Base-by-base conservation (phyloP, 441 rosid species). In the Croton setiger region DNA sequence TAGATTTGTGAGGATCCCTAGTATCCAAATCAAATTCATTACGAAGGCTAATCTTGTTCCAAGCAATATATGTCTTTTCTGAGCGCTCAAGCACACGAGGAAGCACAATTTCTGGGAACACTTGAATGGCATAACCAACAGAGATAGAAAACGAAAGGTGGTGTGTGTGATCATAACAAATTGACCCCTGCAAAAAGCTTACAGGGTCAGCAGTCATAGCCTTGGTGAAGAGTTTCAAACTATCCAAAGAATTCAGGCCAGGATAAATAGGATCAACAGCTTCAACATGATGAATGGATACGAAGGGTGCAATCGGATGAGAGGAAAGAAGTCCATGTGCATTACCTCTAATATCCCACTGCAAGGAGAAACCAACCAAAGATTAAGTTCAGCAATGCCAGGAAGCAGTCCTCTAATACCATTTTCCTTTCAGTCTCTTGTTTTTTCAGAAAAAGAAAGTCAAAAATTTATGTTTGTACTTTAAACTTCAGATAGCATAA, bases 301-400 rank as follows among this genome's bases (percentile, higher is more conserved):
- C 73, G 73, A 93, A 91, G 36, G 98, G 98, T 0, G 91, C 91
- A 14, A 91, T 75, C 0, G 97, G 96, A 62, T 93, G 98, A 12
- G 96, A 63, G 0, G 94, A 81, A 68, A 93, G 78, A 58, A 93
- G 81, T 41, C 98, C 97, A 44, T 81, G 85, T 7, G 94, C 93
- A 72, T 80, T 84, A 21, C 98, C 97, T 70, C 82, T 87, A 66
- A 93, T 89, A 85, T 93, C 98, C 93, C 91, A 91, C 98, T 90
- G 90, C 79, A 73, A 75, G 48, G 33, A 62, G 23, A 63, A 45
- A 37, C 4, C 63, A 63, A 31, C 33, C 36, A 71, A 58, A 37
- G 27, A 2, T 59, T 48, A 47, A 31, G 39, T 27, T 53, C 41
- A 12, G 51, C 52, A 65, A n/a, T 33, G 60, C 18, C 66, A 60